These are phyloP conservation scores for Eimeria mitis DNA, from an alignment of 169 alveolate genomes.

Conservation along the genomic window DNA sequence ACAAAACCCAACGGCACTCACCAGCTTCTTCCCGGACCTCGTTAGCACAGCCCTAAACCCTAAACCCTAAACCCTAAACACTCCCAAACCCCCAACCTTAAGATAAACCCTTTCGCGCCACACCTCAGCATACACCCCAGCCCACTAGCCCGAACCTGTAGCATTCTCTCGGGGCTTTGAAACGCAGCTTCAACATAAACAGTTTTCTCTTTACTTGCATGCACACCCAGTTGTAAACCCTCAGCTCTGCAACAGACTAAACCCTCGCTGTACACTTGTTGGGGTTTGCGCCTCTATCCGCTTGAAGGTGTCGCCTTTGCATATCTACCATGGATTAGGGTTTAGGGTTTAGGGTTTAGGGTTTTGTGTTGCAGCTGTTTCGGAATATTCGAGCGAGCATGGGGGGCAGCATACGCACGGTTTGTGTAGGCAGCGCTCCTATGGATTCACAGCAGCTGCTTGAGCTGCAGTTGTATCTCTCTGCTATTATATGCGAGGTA, in stretches of 20 bases:
- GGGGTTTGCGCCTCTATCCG: neutral
- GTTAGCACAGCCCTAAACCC: no score
- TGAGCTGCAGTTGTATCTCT: slow-evolving; percentile 43
- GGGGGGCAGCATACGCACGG: slow-evolving; percentile 58
- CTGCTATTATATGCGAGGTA: slow-evolving; percentile 62
- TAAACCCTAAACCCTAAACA: no score
- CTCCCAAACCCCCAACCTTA: no score
- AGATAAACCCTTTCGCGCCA: no score
- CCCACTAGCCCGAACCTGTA: no score
- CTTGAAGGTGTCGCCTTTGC: no score
- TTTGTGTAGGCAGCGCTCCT: slow-evolving; percentile 75
- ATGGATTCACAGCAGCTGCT: slow-evolving; percentile 63
- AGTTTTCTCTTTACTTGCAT: no score
- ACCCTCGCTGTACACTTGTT: neutral
- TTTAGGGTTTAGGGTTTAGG: neutral
- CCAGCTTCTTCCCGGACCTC: slow-evolving; percentile 34
- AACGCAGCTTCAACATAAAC: no score
- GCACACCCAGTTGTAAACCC: no score
- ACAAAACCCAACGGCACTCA: slow-evolving; percentile 18
- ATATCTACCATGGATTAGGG: neutral
- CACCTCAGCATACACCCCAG: slow-evolving; percentile 9
- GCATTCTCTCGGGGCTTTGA: no score
- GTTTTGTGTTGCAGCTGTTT: slow-evolving; percentile 55
- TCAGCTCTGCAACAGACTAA: no score
- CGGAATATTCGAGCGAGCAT: slow-evolving; percentile 44